phyloP scores from a whole-genome alignment of 225 moss, liverwort and hornwort genomes.

The Polytrichum formosum region DNA sequence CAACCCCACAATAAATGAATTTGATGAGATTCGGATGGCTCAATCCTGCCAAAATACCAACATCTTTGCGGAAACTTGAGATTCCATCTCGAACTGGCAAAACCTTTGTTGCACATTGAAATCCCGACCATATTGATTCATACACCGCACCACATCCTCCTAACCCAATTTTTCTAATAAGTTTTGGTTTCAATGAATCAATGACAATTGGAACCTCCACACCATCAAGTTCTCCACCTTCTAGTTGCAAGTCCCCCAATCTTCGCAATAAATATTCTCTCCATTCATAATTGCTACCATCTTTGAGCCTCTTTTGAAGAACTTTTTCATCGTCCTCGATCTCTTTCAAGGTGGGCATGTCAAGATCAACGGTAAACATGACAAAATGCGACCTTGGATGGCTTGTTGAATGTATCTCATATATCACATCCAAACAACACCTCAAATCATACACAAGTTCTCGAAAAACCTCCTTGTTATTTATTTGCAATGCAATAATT shows the following conservation, averaged over 20 bases:
- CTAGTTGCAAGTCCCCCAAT: neutral
- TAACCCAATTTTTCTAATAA: neutral
- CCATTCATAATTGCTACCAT: neutral
- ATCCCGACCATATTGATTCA: constrained; percentile 2
- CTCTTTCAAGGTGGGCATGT: neutral
- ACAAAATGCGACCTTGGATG: too few species aligned
- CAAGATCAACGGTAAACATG: neutral
- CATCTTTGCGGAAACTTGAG: constrained; percentile 8
- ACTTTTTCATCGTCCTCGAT: neutral
- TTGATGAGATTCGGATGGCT: constrained; percentile 19
- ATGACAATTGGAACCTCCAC: neutral
- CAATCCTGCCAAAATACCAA: constrained; percentile 3
- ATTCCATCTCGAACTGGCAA: neutral
- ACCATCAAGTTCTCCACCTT: neutral
- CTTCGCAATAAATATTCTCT: neutral
- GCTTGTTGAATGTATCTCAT: too few species aligned
- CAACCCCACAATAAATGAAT: constrained; percentile 14
- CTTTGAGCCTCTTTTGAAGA: neutral
- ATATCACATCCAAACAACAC: neutral
- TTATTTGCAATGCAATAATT: neutral
- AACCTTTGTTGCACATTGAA: constrained; percentile 18
- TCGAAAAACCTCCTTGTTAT: neutral
- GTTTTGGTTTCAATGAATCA: neutral
- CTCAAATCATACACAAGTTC: neutral
- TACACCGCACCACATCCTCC: neutral